Evolutionary conservation across 345 rosid species (phyloP), one percentile per base, ranked within the genome.

Genomic region (Brassica cretica): DNA sequence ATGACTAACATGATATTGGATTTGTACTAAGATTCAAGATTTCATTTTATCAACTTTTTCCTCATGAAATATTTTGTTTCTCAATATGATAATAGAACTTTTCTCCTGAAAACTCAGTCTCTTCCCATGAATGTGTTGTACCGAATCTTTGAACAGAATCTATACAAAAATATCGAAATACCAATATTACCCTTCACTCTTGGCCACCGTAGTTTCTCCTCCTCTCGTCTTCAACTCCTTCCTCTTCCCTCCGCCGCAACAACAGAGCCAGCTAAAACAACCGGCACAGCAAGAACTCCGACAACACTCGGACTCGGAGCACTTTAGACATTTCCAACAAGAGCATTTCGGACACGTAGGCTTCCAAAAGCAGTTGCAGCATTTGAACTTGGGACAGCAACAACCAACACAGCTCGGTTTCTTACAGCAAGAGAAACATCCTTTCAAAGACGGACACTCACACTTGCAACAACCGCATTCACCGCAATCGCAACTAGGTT

Each of bases 241-340:
- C 39, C 39, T 69, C 32, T 65, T 69, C 44, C 56, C 75, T 68
- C 79, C 75, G 24, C 72, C 72, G 44, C 78, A 80, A n/a, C 80
- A 90, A 72, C 89, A 90, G 16, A 55, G 19, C 86, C 88, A 86
- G 33, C 49, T 35, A 24, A 81, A 76, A 74, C 88, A 85, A 66
- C 77, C 66, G n/a, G 60, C 68, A 60, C 73, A 80, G 8, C 79
- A 70, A 33, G 73, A 80, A 70, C 72, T 24, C 30, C 68, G 32
- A 21, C 76, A 16, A 70, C 83, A 58, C 6, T 66, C 76, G 0
- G 35, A 55, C 12, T 41, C 32, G 0, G 71, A 27, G 56, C 79
- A 74, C 10, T 69, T 69, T 0, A 74, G 21, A 74, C 82, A 77
- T 5, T 77, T 77, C 79, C 79, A 76, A 76, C 74, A 60, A 70